These are phyloP conservation scores for Phytophthora melonis DNA, from an alignment of 352 stramenopile species.

Conservation along the genomic window DNA sequence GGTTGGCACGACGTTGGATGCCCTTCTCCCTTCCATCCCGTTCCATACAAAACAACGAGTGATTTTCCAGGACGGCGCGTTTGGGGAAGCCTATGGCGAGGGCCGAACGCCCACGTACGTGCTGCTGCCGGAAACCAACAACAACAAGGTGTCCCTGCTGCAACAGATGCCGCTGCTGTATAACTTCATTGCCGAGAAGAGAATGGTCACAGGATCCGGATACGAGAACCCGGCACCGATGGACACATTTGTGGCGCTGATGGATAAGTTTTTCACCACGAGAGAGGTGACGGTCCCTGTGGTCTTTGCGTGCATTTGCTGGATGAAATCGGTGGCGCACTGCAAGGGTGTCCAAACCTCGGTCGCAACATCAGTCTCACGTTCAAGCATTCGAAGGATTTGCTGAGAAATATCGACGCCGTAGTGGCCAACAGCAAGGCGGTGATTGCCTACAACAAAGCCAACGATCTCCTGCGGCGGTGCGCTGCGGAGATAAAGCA, in stretches of 20 bases:
- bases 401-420: background rate
- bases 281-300: conserved; percentile 26
- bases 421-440: background rate
- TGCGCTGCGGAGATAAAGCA: background rate
- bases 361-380: conserved; percentile 20
- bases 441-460: background rate
- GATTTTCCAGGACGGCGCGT: conserved; percentile 7
- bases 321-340: conserved; percentile 35
- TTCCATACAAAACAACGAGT: conserved; percentile 1
- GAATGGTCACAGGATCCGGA: background rate
- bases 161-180: conserved; percentile 32
- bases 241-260: conserved; percentile 5
- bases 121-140: conserved; percentile 10
- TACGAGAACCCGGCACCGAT: background rate
- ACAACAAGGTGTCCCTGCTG: conserved; percentile 15
- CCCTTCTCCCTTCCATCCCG: conserved; percentile 9
- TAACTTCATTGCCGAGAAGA: conserved; percentile 9
- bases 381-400: conserved; percentile 27
- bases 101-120: conserved; percentile 20
- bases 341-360: conserved; percentile 18
- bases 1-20: background rate
- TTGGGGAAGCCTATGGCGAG: conserved; percentile 27
- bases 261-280: conserved; percentile 31
- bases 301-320: conserved; percentile 37
- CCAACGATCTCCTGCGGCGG: conserved; percentile 2